A percentile compares a stretch with the other conserved stretches of the same genome.
Evolutionary conservation across 768 basidiomycete species (phyloP).

Genomic region (Leccinum fibrillosum): DNA sequence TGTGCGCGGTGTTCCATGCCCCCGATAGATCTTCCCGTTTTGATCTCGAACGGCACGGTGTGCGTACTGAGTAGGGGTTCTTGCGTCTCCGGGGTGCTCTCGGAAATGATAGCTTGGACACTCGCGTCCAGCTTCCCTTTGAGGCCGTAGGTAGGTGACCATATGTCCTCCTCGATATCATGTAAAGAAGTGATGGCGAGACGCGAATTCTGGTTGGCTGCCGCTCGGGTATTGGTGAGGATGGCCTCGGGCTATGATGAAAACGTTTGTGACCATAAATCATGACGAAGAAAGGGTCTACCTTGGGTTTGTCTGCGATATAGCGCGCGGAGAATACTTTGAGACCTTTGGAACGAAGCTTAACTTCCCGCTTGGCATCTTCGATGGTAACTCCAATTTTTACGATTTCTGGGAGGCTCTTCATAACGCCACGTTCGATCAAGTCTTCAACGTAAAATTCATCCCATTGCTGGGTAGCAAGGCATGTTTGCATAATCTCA

Average conservation of each 20-base stretch:
- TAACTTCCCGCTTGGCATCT: slow-evolving; percentile 64
- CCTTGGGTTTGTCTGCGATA: slow-evolving; percentile 63
- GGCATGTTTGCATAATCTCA: slow-evolving; percentile 81
- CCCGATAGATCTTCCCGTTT: slow-evolving; percentile 79
- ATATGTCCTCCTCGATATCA: slow-evolving; percentile 96
- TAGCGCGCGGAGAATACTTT: slow-evolving; percentile 64
- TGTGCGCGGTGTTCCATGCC: slow-evolving; percentile 95
- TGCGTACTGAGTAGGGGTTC: slow-evolving; percentile 23
- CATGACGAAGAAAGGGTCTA: slow-evolving; percentile 22
- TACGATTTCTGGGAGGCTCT: slow-evolving; percentile 58
- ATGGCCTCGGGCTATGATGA: slow-evolving; percentile 53
- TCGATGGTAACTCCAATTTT: slow-evolving; percentile 55
- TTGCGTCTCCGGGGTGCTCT: slow-evolving; percentile 32
- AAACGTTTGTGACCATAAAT: not conserved
- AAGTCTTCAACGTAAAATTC: slow-evolving; percentile 55
- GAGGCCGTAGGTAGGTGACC: slow-evolving; percentile 91
- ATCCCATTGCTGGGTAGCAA: slow-evolving; percentile 62
- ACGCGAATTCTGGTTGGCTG: slow-evolving; percentile 43
- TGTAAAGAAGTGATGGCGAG: slow-evolving; percentile 75
- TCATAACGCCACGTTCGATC: slow-evolving; percentile 53
- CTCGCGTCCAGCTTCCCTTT: slow-evolving; percentile 96
- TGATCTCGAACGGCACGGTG: slow-evolving; percentile 86
- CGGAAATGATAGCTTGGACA: slow-evolving; percentile 63
- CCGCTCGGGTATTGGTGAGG: slow-evolving; percentile 65
- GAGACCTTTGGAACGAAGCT: slow-evolving; percentile 60